A percentile compares a stretch with the other conserved stretches of the same genome.
Conservation (phyloP, 257 asterid species). For the Solanum tarapatanum region DNA sequence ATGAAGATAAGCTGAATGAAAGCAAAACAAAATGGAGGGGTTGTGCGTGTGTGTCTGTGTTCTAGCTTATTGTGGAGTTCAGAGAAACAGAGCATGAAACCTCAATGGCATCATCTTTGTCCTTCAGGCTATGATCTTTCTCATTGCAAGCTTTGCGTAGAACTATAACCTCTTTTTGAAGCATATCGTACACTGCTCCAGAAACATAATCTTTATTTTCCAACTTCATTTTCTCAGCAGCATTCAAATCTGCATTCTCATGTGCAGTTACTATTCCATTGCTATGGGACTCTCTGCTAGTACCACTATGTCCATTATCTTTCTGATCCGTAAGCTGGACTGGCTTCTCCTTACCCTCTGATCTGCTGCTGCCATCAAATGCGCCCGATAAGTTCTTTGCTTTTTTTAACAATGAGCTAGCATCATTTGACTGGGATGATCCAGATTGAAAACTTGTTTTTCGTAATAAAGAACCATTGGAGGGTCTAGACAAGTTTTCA, state of each 20-base stretch:
- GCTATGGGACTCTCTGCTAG: conserved; percentile 19
- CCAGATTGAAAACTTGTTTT: conserved; percentile 19
- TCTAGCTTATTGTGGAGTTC: neutral
- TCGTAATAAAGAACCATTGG: conserved; percentile 29
- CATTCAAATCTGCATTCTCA: conserved; percentile 31
- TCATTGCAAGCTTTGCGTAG: conserved; percentile 68
- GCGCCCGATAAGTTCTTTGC: conserved; percentile 28
- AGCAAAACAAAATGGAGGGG: neutral
- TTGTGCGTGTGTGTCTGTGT: neutral
- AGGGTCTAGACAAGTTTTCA: conserved; percentile 25
- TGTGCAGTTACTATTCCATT: conserved; percentile 25
- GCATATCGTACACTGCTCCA: conserved; percentile 69
- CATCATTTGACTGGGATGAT: conserved; percentile 21
- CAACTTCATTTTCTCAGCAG: conserved; percentile 26
- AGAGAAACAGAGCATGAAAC: conserved; percentile 17
- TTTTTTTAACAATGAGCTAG: conserved; percentile 33
- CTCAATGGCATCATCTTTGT: conserved; percentile 83
- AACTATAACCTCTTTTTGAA: conserved; percentile 78
- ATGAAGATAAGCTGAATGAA: neutral
- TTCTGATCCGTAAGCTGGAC: conserved; percentile 12
- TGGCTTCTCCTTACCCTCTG: conserved; percentile 21
- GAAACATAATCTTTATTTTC: conserved; percentile 60
- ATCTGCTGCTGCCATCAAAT: conserved; percentile 25
- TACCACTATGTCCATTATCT: conserved; percentile 12
- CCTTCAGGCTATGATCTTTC: conserved; percentile 75